Evolutionary conservation across 257 asterid genomes (phyloP), one percentile per base, ranked within the genome.

Genomic region (Solanum chmielewskii): DNA sequence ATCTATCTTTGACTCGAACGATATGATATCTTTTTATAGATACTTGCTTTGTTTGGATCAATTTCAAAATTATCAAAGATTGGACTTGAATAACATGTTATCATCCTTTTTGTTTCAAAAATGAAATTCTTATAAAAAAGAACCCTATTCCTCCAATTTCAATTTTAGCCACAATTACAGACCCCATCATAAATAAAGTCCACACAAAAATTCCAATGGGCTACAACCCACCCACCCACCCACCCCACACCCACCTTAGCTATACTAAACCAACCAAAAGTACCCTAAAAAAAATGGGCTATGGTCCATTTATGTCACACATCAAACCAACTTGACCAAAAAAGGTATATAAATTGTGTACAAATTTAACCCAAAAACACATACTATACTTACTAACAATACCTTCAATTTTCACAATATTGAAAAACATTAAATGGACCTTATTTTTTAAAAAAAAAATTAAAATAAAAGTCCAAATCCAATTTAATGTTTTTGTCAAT

Each of bases 381-480:
- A 42, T 18, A 73, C 47, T 60, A 27, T 60, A 27, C 35, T 33
- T 37, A 78, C 27, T 27, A 78, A 45, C 41, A 45, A 45, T 23
- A 78, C 84, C 84, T 78, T 78, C 84, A 15, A 25, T 37, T 78
- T 78, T 44, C 64, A 78, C 64, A 78, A 52, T 20, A 45, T 29
- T 44, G 41, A n/a, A 9, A 44, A 25, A 78, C 59, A 77, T 42
- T 44, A 77, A 77, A 87, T 95, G 98, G 98, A 94, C 97, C 95
- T 94, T 52, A 52, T 37, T 33, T 33, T 0, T 0, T 4, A 5
- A 49, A 49, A 11, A 56, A 25, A 64, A 6, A 29, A 2, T 16
- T 2, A 52, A 25, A 25, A 66, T 6, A 25, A 93, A 92, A 94
- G 97, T 93, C 97, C 99, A 94, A 87, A 94, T 94, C 97, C 98